A percentile compares a stretch with the other conserved stretches of the same genome.
These are phyloP conservation scores for Phytopythium sindhum DNA, from an alignment of 352 stramenopile genomes.

Conservation along the genomic window DNA sequence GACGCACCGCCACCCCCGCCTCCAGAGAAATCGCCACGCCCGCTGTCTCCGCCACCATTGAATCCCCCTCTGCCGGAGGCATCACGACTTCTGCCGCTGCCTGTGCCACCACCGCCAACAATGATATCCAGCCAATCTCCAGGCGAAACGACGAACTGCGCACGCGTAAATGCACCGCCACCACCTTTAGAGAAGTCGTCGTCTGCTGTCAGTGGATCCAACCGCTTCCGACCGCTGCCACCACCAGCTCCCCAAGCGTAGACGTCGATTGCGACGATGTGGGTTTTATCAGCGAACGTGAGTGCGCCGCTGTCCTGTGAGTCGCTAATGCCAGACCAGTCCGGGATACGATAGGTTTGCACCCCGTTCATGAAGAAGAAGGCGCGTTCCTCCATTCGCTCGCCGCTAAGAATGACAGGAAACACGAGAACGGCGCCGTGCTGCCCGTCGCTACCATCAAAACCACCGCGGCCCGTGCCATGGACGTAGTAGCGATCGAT, in stretches of 20 bases:
- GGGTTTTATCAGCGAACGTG: slow-evolving; percentile 10
- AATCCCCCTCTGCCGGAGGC: slow-evolving; percentile 44
- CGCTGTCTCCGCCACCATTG: slow-evolving; percentile 66
- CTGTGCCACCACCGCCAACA: slow-evolving; percentile 52
- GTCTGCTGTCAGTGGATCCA: not conserved
- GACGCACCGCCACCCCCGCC: slow-evolving; percentile 67
- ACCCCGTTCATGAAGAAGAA: slow-evolving; percentile 39
- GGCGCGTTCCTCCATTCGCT: slow-evolving; percentile 30
- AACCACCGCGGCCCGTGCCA: slow-evolving; percentile 44
- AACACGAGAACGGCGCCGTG: slow-evolving; percentile 59
- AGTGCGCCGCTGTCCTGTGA: not conserved
- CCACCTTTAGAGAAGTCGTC: slow-evolving; percentile 42
- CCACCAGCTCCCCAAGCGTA: slow-evolving; percentile 79
- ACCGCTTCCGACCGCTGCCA: slow-evolving; percentile 36
- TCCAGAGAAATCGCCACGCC: slow-evolving; percentile 43
- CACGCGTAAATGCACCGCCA: slow-evolving; percentile 69
- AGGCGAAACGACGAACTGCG: slow-evolving; percentile 34
- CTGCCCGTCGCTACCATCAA: slow-evolving; percentile 31
- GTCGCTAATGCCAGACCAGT: too few species aligned
- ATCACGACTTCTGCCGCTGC: slow-evolving; percentile 1
- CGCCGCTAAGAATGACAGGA: slow-evolving; percentile 39
- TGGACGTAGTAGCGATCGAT: slow-evolving; percentile 64
- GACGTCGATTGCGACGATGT: slow-evolving; percentile 60
- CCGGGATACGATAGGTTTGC: slow-evolving; percentile 31
- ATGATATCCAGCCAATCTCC: slow-evolving; percentile 50